Percentiles rank a stretch among this genome's conserved stretches.
These are phyloP conservation scores for Raddia guianensis DNA, from an alignment of 176 grass and related monocot species.

Conservation along the genomic window DNA sequence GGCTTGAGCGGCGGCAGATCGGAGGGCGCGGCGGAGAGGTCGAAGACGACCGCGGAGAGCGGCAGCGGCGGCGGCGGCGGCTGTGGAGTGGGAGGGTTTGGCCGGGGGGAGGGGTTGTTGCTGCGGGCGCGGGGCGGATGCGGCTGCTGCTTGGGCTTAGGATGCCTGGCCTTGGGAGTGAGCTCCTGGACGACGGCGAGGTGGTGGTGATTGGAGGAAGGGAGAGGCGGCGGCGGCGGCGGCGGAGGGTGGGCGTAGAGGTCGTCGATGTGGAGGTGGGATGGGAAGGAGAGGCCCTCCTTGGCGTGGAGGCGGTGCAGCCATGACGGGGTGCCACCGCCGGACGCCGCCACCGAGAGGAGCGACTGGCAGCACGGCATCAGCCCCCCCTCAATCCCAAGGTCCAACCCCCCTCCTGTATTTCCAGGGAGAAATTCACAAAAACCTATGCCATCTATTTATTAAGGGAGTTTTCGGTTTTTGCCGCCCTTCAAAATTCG, in stretches of 20 bases:
- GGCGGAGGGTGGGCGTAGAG: constrained; percentile 42
- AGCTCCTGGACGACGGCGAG: not conserved
- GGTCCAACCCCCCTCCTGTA: not conserved
- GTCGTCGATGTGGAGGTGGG: constrained; percentile 59
- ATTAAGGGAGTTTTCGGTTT: no score
- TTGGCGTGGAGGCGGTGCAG: constrained; percentile 77
- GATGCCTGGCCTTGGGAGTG: constrained; percentile 13
- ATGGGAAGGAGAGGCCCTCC: constrained; percentile 61
- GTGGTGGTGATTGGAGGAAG: constrained; percentile 12
- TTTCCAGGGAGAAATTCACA: no score
- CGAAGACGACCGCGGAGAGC: constrained; percentile 47
- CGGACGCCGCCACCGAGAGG: constrained; percentile 42
- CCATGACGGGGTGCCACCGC: constrained; percentile 56
- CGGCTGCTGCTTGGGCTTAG: not conserved
- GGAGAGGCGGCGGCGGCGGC: constrained; percentile 37
- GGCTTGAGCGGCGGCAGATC: constrained; percentile 41
- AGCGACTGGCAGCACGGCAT: constrained; percentile 55
- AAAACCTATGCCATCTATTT: no score
- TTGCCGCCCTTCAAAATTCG: no score
- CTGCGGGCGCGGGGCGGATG: constrained; percentile 5
- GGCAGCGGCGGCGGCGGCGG: not conserved
- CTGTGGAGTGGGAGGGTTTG: constrained; percentile 35
- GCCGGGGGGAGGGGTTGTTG: not conserved
- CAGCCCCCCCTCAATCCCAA: not conserved
- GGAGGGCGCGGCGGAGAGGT: constrained; percentile 66